Base-by-base conservation (phyloP, 805 yeast species). In the Ogataea philodendri region DNA sequence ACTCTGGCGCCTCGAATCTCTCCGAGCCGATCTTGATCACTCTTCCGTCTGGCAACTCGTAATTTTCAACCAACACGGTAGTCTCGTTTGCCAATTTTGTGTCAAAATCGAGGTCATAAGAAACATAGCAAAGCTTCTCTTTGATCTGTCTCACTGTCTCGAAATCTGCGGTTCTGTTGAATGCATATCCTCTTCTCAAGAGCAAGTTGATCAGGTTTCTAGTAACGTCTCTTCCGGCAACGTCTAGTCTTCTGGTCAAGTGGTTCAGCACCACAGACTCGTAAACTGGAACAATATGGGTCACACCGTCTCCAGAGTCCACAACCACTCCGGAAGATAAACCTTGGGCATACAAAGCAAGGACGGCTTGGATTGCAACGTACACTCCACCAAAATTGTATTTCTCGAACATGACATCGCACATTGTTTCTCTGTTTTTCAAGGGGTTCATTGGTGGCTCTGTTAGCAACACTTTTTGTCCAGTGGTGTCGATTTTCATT, bases 211-310 rank as follows among this genome's bases (percentile, higher is more conserved):
- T 89, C 64, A 93, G 72, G 63, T 93, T 87, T 56, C 96, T 78
- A n/a, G 98, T 93, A 30, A 93, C 97, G 57, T 93, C 98, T 62
- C 98, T 78, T 52, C 98, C 98, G 4, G 98, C 98, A 43, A 93
- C 95, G 61, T 93, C 96, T 52, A 93, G 70, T 59, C 98, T 79
- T 55, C 82, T 77, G 13, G 96, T 90, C 53, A 87, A 71, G 62
- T 93, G 97, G 61, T 86, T 90, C 58, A 93, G 74, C n/a, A 93
- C 98, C 26, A 86, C 95, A 5, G 94, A 82, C 65, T 93, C 97
- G 62, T 93, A 93, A 24, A 93, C 98, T 15, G 98, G 98, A 26
- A 93, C 97, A 62, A 93, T 83, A 59, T 93, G 98, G 4, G 98
- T 93, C 30, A 90, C 98, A 65, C 97, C 97, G 60, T 89, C 97